Percentiles rank a stretch among this genome's conserved stretches.
phyloP scores from a whole-genome alignment of 257 asterid species.

The Voacanga thouarsii region DNA sequence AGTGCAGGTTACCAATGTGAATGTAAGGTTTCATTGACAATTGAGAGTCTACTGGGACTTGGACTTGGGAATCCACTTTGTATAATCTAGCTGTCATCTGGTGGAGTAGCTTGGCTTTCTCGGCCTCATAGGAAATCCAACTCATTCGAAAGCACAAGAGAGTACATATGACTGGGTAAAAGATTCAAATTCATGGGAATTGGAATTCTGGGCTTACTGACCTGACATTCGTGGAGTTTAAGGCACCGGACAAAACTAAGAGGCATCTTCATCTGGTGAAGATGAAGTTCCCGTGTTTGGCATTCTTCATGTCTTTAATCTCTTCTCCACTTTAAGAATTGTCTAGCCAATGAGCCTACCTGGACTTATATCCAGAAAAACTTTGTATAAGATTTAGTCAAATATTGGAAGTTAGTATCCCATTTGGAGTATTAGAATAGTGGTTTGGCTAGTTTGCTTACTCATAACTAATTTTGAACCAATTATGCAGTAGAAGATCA shows the following conservation, averaged over 20 bases:
- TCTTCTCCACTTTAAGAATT: neutral
- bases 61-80: neutral
- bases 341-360: neutral
- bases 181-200: neutral
- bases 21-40: neutral
- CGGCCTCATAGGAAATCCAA: neutral
- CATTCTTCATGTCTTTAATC: neutral
- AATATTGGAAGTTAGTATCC: neutral
- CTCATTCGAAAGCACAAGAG: neutral
- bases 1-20: neutral
- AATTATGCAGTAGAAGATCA: no score
- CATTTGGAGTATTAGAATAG: neutral
- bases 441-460: neutral
- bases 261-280: no score
- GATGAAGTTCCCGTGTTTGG: neutral
- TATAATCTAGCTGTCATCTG: neutral
- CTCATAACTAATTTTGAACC: no score
- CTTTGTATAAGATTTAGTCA: neutral
- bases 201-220: neutral
- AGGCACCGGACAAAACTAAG: neutral
- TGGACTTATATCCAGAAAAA: neutral
- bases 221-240: neutral
- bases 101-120: neutral
- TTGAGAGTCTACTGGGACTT: neutral
- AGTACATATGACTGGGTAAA: neutral